Conservation (phyloP, 805 yeast genomes). For the Ogataea ganodermae region DNA sequence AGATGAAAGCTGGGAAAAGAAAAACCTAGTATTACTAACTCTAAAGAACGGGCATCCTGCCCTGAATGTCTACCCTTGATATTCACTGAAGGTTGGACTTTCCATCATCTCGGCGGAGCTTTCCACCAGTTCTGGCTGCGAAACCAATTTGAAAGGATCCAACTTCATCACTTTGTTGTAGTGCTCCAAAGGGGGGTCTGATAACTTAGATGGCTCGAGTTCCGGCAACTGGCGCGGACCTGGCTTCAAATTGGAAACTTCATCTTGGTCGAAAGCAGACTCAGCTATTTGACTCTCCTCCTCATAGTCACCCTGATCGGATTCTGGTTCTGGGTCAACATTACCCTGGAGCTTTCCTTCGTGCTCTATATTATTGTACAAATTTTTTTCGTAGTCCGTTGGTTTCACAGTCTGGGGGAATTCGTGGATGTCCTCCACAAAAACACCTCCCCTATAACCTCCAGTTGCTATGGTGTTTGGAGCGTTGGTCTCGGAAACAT, state of each 20-base stretch:
- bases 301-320: not conserved
- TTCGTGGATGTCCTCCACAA: conserved; percentile 1
- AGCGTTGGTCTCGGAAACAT: conserved; percentile 3
- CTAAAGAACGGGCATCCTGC: not conserved
- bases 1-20: not conserved
- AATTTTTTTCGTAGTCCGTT: conserved; percentile 3
- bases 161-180: not conserved
- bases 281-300: not conserved
- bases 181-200: not conserved
- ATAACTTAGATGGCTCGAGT: not conserved
- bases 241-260: not conserved
- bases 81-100: not conserved
- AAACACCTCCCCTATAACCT: conserved; percentile 4
- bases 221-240: not conserved
- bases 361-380: conserved; percentile 8
- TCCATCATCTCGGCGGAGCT: conserved; percentile 3
- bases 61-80: not conserved
- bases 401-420: not conserved
- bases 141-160: conserved; percentile 6
- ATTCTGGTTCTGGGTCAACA: not conserved
- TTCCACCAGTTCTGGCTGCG: conserved; percentile 2
- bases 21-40: not conserved
- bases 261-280: not conserved
- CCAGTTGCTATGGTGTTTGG: conserved; percentile 4
- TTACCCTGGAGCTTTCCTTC: not conserved